These are phyloP conservation scores for Fusarium illudens DNA, from an alignment of 2,329 filamentous ascomycete species.

Conservation along the genomic window DNA sequence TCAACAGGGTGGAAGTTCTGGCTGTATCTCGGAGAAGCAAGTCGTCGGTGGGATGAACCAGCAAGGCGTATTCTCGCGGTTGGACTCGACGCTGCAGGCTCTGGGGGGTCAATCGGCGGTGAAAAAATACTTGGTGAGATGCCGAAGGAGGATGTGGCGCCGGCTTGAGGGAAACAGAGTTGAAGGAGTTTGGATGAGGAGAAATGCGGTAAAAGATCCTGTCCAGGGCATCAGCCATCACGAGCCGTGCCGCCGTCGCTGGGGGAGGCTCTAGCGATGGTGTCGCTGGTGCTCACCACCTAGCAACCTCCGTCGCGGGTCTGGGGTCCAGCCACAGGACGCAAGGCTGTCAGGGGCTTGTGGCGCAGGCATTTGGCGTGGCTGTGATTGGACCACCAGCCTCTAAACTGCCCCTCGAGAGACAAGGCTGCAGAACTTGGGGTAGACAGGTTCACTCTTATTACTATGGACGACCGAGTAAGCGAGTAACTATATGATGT, in stretches of 20 bases:
- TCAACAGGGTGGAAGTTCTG: slow-evolving; percentile 12
- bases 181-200: not conserved
- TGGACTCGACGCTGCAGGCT: not conserved
- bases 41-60: not conserved
- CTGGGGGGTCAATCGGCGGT: not conserved
- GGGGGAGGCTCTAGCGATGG: slow-evolving; percentile 26
- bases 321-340: slow-evolving; percentile 15
- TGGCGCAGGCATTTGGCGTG: slow-evolving; percentile 1
- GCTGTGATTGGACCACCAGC: slow-evolving; percentile 14
- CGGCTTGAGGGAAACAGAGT: not conserved
- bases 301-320: slow-evolving; percentile 1
- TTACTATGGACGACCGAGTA: not conserved
- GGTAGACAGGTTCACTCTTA: not conserved
- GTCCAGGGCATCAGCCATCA: slow-evolving; percentile 26
- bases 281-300: slow-evolving; percentile 18
- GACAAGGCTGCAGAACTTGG: not conserved
- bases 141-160: not conserved
- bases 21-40: not conserved
- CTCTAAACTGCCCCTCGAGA: slow-evolving; percentile 18
- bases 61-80: not conserved
- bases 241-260: slow-evolving; percentile 17
- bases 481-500: not conserved
- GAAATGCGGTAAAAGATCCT: slow-evolving; percentile 1
- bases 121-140: not conserved
- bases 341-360: slow-evolving; percentile 22